Conservation (phyloP, 2,329 filamentous ascomycete species). For the Diplodia mutila region DNA sequence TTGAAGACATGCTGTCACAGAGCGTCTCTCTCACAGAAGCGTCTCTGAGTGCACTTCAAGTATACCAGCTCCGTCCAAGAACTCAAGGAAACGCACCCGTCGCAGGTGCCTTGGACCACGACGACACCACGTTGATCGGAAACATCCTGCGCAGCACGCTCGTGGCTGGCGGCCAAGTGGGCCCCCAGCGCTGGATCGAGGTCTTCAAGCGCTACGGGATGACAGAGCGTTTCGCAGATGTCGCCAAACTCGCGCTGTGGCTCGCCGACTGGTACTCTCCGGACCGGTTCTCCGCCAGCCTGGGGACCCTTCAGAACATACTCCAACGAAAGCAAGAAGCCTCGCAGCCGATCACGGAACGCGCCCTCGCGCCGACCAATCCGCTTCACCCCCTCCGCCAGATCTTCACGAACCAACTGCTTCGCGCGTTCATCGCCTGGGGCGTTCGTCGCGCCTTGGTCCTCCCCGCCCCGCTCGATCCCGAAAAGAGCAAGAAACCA, state of each 20-base stretch:
- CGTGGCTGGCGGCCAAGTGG: conserved; percentile 48
- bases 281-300: background rate
- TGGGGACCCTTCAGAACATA: background rate
- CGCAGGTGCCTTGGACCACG: conserved; percentile 21
- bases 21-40: conserved; percentile 47
- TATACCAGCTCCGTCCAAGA: conserved; percentile 29
- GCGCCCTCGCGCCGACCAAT: conserved; percentile 1
- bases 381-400: conserved; percentile 35
- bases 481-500: conserved; percentile 33
- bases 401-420: conserved; percentile 34
- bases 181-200: conserved; percentile 58
- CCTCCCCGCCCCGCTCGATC: conserved; percentile 29
- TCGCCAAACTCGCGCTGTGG: conserved; percentile 57
- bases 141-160: conserved; percentile 55
- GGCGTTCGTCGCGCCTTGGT: conserved; percentile 39
- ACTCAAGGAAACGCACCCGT: conserved; percentile 12
- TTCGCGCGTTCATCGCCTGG: conserved; percentile 41
- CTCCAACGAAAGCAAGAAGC: background rate
- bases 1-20: conserved; percentile 56
- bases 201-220: conserved; percentile 64
- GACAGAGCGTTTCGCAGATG: conserved; percentile 54
- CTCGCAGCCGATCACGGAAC: background rate
- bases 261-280: conserved; percentile 47
- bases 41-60: conserved; percentile 51
- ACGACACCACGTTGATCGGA: conserved; percentile 51